Base-by-base conservation (phyloP, 116 monocot species). In the Zostera marina region DNA sequence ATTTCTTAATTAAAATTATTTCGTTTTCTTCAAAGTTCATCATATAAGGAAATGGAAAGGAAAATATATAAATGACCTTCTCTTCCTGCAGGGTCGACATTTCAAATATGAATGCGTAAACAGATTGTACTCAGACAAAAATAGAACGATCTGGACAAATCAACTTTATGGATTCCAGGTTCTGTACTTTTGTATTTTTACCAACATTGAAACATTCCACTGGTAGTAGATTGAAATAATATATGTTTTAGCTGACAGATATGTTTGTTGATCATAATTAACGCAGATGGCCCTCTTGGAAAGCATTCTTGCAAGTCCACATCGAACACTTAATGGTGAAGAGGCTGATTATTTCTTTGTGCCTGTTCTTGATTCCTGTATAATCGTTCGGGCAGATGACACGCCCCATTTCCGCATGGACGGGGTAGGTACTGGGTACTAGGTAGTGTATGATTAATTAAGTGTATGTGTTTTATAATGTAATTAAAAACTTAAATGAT, bases 301-400 rank as follows among this genome's bases (percentile, higher is more conserved):
- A 70, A 89, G 96, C 62, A 77, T 96, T 42, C 72, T 96, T 16
- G 76, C 88, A 54, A 89, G 89, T 68, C 71, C 88, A 68, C 48
- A 96, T 65, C 62, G 89, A 56, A 96, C 96, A 14, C 43, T 96
- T 59, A 96, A 96, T 78, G 96, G 76, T 48, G 89, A 88, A 16
- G 96, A 96, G 69, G 96, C 96, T 56, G 96, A 96, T 62, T 96
- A 74, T 70, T 96, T 96, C 52, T 88, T 77, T 67, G 82, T 96
- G 60, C 96, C 96, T 1, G 82, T 80, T 65, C 76, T 85, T 64
- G 96, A 96, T 80, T 74, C 84, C 41, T 96, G 96, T 56, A 54
- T 89, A 46, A 85, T 85, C 55, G 76, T 77, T 40, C 77, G 96
- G 63, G 84, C 89, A 42, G 73, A 78, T 54, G 96, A 96, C 69